Base-by-base conservation (phyloP, 768 basidiomycete species). In the Lentinula lateritia region DNA sequence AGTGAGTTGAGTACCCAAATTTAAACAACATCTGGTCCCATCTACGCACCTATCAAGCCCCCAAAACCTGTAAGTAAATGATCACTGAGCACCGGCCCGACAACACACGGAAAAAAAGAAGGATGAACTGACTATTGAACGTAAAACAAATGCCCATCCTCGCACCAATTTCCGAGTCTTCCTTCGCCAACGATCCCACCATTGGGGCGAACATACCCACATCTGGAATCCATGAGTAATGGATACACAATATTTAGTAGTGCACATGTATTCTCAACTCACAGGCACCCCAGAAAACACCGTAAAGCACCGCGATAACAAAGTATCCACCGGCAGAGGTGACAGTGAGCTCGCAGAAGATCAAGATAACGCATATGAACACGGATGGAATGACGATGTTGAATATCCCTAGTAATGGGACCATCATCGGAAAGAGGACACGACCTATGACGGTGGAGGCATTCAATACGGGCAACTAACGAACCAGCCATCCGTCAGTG, bases 401-500 rank as follows among this genome's bases (percentile, higher is more conserved):
- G 45, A 78, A 73, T 8, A 79, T 73, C 1, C 86, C 83, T 62
- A 78, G 52, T 32, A 62, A 64, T 2, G 72, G 70, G n/a, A 76
- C 78, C 35, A 83, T 66, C 28, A 79, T 69, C 18, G 76, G 77
- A 0, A 83, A 77, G 10, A 84, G 63, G 2, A 80, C 66, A 39
- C 86, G 79, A 5, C 87, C 87, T 43, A 81, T 70, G 18, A 83
- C 69, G 54, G 77, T 77, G 16, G 78, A 75, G 3, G 75, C 84
- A 60, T 86, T 88, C 12, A 86, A 65, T 36, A 87, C 76, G 0
- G 83, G 74, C 16, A 86, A 62, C 80, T 85, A 16, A 10, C 1
- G 38, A 13, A 18, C 10, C 45, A 39, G 38, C 23, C 34, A 28
- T 28, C 9, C 43, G n/a, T 34, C 18, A 48, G 1, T 41, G 35